Percentiles rank a stretch among this genome's conserved stretches.
Conservation (phyloP, 108 stramenopile species). For the Licmophora abbreviata region DNA sequence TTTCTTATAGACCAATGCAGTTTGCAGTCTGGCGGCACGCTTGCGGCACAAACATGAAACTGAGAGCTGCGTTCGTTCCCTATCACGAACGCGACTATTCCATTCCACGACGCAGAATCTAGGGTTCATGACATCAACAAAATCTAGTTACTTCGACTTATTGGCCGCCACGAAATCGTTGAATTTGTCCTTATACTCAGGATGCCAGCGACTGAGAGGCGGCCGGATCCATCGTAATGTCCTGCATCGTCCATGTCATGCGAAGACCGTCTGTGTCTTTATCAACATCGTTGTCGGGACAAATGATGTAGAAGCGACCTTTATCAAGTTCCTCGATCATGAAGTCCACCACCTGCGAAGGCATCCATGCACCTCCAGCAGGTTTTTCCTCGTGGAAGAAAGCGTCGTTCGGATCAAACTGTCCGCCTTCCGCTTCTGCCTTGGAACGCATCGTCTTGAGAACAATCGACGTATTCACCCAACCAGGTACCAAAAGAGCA, state of each 20-base stretch:
- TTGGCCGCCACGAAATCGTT: conserved; percentile 12
- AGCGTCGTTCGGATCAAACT: conserved; percentile 19
- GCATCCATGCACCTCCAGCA: conserved; percentile 51
- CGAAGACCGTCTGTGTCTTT: conserved; percentile 43
- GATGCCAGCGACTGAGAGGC: conserved; percentile 51
- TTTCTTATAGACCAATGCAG: too few species aligned
- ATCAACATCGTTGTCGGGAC: conserved; percentile 61
- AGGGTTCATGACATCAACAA: not conserved
- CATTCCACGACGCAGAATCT: too few species aligned
- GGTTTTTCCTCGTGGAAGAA: conserved; percentile 51
- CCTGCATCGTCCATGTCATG: conserved; percentile 57
- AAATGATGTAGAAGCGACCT: conserved; percentile 38
- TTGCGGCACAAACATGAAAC: too few species aligned
- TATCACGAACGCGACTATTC: conserved; percentile 17
- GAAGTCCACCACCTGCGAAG: conserved; percentile 43
- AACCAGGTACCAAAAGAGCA: conserved; percentile 43
- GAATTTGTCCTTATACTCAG: conserved; percentile 40
- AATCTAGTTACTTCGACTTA: conserved; percentile 1
- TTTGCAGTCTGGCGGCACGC: too few species aligned
- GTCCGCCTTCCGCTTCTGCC: conserved; percentile 13
- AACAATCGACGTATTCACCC: conserved; percentile 51
- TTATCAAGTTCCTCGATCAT: conserved; percentile 34
- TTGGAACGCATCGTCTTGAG: conserved; percentile 23
- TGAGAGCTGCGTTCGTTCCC: too few species aligned
- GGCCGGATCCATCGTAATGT: conserved; percentile 35